Base-by-base conservation (phyloP, 148 eudicot species). In the Polygonum maritimum region DNA sequence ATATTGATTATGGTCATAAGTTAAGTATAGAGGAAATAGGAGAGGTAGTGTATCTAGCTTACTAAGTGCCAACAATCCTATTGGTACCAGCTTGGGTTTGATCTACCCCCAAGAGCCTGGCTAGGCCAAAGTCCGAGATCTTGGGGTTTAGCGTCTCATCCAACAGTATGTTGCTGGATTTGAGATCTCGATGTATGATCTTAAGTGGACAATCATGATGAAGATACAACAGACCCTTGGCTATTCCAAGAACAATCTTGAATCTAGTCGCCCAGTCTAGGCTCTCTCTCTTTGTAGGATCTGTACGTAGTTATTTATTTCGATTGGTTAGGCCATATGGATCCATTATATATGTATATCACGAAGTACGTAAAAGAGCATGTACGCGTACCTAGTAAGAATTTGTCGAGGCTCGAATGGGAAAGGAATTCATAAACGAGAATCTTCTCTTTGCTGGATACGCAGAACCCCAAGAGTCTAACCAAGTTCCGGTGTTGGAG, bases 111-210 rank as follows among this genome's bases (percentile, higher is more conserved):
- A 81, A 86, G n/a, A 83, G 75, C 33, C 76, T 83, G 26, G 86
- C 88, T 16, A 81, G 33, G 12, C 88, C 88, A 74, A 86, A 86
- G 76, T 83, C 88, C 18, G 86, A 69, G 26, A 83, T 79, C 52
- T 86, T 86, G 18, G 86, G 77, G 18, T 79, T 80, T 80, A 83
- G 77, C 3, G 22, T 69, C 10, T 74, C 71, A 62, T 86, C 86
- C 6, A 86, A 41, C 7, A 86, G 62, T 44, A 86, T 71, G 76
- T 85, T 81, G 69, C 81, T 81, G 6, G 86, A 72, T 77, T 83
- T 83, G 35, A 83, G 75, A 76, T 83, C 86, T 4, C 81, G 79
- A 41, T 78, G 86, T 19, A 83, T 76, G 26, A 80, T 75, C 12
- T 69, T 73, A 31, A 83, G 79, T 15, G 76, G 62, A 2, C 81